Evolutionary conservation across 257 asterid species (phyloP).

Genomic region (Paulownia fortunei): DNA sequence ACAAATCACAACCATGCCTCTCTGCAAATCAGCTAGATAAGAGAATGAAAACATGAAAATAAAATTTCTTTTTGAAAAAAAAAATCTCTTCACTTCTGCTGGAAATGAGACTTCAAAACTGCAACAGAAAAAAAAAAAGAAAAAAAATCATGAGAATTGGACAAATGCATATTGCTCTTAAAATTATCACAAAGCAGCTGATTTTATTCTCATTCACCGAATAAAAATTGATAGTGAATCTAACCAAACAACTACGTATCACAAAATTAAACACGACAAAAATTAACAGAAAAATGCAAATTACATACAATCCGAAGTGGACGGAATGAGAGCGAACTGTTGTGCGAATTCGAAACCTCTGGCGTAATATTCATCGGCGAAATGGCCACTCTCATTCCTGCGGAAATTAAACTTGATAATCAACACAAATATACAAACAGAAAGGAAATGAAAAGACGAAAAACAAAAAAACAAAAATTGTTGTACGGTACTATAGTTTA

Average conservation of each 20-base stretch:
- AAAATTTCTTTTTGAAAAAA: not conserved
- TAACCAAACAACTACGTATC: not conserved
- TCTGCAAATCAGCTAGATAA: not conserved
- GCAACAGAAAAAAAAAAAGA: not conserved
- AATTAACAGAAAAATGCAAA: not conserved
- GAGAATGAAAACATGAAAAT: not conserved
- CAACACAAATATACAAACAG: not conserved
- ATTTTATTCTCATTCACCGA: not conserved
- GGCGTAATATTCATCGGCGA: conserved; percentile 28
- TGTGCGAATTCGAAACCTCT: conserved; percentile 22
- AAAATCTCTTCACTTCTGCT: not conserved
- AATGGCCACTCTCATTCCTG: conserved; percentile 26
- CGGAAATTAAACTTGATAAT: not conserved
- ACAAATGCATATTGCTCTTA: not conserved
- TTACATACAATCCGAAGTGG: conserved; percentile 12
- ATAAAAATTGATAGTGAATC: not conserved
- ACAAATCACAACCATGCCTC: not conserved
- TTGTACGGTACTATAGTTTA: not conserved
- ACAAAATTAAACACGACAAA: not conserved
- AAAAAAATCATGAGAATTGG: not conserved
- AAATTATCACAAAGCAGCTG: not conserved
- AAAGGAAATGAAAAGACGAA: not conserved
- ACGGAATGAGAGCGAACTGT: conserved; percentile 16
- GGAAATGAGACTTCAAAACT: not conserved
- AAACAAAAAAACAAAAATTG: not conserved